Conservation (phyloP, 1,284 basidiomycete genomes). For the Amylostereum areolatum region DNA sequence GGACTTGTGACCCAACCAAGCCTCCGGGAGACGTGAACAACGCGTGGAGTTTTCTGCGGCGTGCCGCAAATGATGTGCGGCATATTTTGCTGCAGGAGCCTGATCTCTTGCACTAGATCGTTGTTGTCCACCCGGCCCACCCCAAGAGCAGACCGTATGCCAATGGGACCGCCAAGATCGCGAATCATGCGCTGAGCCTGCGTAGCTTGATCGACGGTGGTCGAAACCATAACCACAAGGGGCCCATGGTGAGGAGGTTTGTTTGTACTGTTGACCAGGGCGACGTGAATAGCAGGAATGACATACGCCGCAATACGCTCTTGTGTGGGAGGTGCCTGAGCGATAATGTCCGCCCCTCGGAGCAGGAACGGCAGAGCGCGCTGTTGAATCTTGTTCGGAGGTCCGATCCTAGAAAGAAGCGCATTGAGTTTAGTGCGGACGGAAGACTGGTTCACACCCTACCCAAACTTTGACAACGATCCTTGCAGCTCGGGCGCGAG, state of each 20-base stretch:
- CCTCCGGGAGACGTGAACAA: constrained; percentile 81
- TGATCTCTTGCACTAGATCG: constrained; percentile 75
- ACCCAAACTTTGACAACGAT: constrained; percentile 93
- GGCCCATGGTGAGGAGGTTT: constrained; percentile 68
- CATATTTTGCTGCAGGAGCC: constrained; percentile 81
- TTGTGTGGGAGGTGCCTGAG: constrained; percentile 96
- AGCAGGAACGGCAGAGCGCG: constrained; percentile 93
- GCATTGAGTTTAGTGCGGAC: too few species aligned
- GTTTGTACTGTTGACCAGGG: constrained; percentile 53
- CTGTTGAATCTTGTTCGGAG: constrained; percentile 98
- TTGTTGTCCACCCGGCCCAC: constrained; percentile 68
- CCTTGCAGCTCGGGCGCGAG: constrained; percentile 84
- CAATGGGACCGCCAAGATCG: constrained; percentile 88
- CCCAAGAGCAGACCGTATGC: constrained; percentile 82
- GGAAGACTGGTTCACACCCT: constrained; percentile 18
- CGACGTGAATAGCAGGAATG: constrained; percentile 87
- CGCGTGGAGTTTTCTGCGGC: constrained; percentile 91
- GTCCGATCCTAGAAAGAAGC: constrained; percentile 65
- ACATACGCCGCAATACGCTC: constrained; percentile 97
- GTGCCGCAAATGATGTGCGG: constrained; percentile 96
- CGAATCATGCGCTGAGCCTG: constrained; percentile 97
- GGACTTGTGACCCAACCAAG: constrained; percentile 75
- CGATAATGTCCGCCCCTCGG: constrained; percentile 92
- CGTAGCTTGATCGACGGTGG: constrained; percentile 96
- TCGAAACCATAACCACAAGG: constrained; percentile 89